phyloP scores from a whole-genome alignment of 495 filamentous ascomycete genomes.

The Penicillium daleae region DNA sequence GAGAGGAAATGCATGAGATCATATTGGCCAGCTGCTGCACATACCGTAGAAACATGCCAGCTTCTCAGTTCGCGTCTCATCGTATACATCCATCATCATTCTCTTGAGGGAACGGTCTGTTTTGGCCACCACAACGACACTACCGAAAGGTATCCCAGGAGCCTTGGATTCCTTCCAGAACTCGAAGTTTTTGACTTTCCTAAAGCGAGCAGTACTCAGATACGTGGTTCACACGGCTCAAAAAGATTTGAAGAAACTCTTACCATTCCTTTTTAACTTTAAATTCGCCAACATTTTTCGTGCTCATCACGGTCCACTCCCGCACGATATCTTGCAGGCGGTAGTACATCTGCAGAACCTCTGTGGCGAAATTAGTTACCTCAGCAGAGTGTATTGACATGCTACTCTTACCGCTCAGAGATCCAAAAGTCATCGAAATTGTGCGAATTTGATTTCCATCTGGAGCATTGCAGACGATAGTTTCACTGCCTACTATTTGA shows the following conservation, averaged over 20 bases:
- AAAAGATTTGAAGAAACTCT: neutral
- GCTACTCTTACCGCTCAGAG: neutral
- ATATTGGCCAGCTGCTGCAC: neutral
- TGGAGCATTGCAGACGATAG: neutral
- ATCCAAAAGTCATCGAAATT: conserved; percentile 5
- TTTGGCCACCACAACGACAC: conserved; percentile 2
- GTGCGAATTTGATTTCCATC: neutral
- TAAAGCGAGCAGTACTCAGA: neutral
- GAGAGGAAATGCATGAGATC: neutral
- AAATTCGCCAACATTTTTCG: neutral
- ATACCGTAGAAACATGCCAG: conserved; percentile 4
- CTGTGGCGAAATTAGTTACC: neutral
- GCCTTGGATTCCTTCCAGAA: conserved; percentile 4
- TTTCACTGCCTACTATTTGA: conserved; percentile 1
- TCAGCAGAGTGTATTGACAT: neutral
- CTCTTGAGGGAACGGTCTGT: neutral
- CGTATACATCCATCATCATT: conserved; percentile 6
- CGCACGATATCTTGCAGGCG: conserved; percentile 4
- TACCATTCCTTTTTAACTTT: conserved; percentile 8
- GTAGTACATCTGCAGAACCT: neutral
- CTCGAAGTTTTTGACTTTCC: conserved; percentile 1
- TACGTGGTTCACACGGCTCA: neutral
- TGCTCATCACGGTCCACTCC: neutral
- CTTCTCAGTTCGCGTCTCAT: neutral
- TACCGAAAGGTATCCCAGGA: neutral